Evolutionary conservation across 768 basidiomycete species (phyloP), one percentile per base, ranked within the genome.

Genomic region (Tylopilus cervinicoccineus): DNA sequence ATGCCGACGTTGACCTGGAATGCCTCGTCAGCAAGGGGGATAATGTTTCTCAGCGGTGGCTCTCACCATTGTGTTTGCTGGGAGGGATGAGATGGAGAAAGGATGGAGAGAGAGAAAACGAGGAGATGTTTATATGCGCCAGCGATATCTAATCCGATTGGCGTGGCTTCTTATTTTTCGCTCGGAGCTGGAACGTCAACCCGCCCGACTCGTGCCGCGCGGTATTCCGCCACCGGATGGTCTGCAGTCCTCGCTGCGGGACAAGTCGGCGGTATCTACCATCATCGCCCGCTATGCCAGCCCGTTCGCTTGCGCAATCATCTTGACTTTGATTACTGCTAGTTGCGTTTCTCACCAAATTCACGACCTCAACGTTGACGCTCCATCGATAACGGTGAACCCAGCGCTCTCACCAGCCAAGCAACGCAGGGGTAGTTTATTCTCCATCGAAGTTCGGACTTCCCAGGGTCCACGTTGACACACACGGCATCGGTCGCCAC

Each of bases 1-100:
- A 96, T 96, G 61, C 93, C 93, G 69, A 93, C 92, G 74, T 90
- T 88, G 74, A 92, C 84, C 69, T 75, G 37, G 6, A 28, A 33
- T 4, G 22, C 1, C 16, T 24, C 2, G 11, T 65, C 1, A 65
- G 38, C 23, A 33, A 52, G 20, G n/a, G 6, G 1, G 29, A 32
- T 3, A 2, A 16, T 7, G 1, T 1, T 6, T 14, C n/a, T 28
- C 9, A 8, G 16, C 2, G 26, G 7, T 14, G 19, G 39, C 9
- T 16, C 65, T 50, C 31, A 67, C 66, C 65, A 67, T 67, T 53
- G 44, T 62, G 28, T 13, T 17, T 47, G 49, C 20, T 49, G 44
- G 19, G 36, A 28, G 22, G 42, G 56, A 45, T 38, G 56, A 27
- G 33, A 45, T 31, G 8, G 28, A 40, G 19, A 23, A 45, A 22